A percentile compares a stretch with the other conserved stretches of the same genome.
Evolutionary conservation across 768 basidiomycete genomes (phyloP).

Genomic region (Tulasnella sp.): DNA sequence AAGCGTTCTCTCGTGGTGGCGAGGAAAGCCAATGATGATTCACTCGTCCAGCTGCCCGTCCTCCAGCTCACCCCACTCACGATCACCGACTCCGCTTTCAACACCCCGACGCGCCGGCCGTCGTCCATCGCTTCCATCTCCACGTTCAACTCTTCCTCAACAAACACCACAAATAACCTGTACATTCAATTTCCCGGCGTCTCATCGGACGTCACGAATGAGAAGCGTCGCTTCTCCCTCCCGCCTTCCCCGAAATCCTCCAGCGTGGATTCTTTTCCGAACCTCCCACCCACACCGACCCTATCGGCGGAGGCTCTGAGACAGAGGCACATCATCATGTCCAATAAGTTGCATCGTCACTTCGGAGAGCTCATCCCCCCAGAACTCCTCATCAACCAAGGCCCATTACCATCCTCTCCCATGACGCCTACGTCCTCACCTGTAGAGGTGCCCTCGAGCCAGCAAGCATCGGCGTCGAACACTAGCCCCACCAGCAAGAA

Average conservation of each 20-base stretch:
- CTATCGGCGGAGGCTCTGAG: neutral
- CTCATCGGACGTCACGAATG: neutral
- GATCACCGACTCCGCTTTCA: neutral
- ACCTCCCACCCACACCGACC: neutral
- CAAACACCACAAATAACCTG: neutral
- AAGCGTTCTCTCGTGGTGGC: neutral
- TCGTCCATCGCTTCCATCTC: neutral
- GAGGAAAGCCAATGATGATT: neutral
- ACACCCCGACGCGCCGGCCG: neutral
- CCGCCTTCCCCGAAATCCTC: neutral
- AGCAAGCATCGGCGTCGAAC: too few relatives aligned
- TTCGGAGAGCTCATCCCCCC: slow-evolving; percentile 4
- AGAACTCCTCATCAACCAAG: neutral
- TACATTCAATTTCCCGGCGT: neutral
- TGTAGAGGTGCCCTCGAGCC: too few relatives aligned
- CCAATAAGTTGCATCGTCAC: neutral
- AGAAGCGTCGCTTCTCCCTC: neutral
- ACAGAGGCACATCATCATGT: neutral
- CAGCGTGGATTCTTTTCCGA: neutral
- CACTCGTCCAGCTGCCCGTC: neutral
- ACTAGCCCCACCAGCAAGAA: neutral
- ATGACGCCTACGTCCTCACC: too few relatives aligned
- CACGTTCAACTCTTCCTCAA: neutral
- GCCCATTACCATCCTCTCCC: too few relatives aligned
- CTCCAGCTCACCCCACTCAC: neutral